Evolutionary conservation across 2,329 filamentous ascomycete genomes (phyloP).

Genomic region (Pseudogymnoascus sp.): DNA sequence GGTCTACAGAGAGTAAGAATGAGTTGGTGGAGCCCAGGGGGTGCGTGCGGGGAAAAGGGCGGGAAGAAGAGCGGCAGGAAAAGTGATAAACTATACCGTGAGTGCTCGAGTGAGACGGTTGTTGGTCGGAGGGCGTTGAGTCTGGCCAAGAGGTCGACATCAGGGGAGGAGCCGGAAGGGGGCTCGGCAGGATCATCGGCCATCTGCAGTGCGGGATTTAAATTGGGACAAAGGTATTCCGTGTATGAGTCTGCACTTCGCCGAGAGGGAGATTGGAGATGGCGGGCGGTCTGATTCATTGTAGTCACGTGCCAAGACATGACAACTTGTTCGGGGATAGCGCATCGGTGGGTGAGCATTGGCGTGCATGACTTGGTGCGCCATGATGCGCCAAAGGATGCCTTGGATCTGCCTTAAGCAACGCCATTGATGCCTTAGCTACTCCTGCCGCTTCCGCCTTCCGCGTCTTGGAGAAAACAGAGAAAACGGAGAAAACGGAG

Average conservation of each 20-base stretch:
- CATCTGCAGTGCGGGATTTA: background rate
- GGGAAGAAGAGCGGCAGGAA: background rate
- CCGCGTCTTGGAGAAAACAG: conserved; percentile 1
- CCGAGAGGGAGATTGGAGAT: background rate
- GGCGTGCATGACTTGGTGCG: background rate
- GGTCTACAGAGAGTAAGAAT: background rate
- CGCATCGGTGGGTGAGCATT: background rate
- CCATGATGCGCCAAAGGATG: no score
- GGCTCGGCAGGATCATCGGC: background rate
- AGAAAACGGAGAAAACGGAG: background rate
- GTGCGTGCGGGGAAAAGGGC: background rate
- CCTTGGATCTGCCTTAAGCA: background rate
- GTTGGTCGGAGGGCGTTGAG: conserved; percentile 8
- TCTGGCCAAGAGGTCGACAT: background rate
- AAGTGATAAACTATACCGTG: background rate
- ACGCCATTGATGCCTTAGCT: background rate
- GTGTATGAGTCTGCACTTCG: background rate
- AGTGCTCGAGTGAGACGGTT: background rate
- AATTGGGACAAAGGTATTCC: background rate
- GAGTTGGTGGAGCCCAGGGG: background rate
- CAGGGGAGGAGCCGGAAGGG: background rate
- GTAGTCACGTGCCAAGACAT: background rate
- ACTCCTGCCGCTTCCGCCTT: background rate
- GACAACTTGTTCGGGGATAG: background rate
- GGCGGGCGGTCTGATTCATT: background rate